phyloP scores from a whole-genome alignment of 2,329 filamentous ascomycete species.

The Colletotrichum endophyticum region DNA sequence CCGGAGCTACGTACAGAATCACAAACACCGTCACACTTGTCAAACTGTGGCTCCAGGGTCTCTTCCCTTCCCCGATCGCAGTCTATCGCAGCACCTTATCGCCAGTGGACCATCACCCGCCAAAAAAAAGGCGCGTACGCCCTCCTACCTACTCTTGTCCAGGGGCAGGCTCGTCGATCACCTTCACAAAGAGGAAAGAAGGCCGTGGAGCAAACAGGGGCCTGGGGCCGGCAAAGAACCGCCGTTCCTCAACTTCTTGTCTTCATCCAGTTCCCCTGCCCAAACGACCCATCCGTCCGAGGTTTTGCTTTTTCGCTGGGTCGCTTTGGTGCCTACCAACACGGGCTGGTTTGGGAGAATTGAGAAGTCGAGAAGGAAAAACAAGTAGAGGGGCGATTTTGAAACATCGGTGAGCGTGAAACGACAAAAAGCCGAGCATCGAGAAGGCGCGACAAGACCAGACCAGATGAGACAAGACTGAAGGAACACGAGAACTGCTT shows the following conservation, averaged over 20 bases:
- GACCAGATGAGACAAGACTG: neutral
- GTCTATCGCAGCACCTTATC: neutral
- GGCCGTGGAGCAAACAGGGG: neutral
- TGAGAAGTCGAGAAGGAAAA: neutral
- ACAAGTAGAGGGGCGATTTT: neutral
- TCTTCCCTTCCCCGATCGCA: neutral
- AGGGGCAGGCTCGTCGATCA: neutral
- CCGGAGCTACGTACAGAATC: neutral
- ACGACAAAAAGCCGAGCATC: slow-evolving; percentile 1
- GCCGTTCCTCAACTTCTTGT: neutral
- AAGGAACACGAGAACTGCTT: neutral
- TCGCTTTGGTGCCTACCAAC: neutral
- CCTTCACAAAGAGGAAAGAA: neutral
- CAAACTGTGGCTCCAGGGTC: neutral
- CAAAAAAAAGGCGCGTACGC: neutral
- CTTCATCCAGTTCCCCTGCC: neutral
- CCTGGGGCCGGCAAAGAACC: neutral
- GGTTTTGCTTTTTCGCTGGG: neutral
- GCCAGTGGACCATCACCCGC: neutral
- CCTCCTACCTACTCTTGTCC: neutral
- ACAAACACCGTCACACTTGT: neutral
- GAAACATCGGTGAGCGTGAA: slow-evolving; percentile 7
- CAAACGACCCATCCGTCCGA: neutral
- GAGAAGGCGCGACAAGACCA: neutral
- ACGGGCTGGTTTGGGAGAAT: neutral